These are phyloP conservation scores for Aegilops tauschii DNA, from an alignment of 176 grass and related monocot genomes.

Conservation along the genomic window DNA sequence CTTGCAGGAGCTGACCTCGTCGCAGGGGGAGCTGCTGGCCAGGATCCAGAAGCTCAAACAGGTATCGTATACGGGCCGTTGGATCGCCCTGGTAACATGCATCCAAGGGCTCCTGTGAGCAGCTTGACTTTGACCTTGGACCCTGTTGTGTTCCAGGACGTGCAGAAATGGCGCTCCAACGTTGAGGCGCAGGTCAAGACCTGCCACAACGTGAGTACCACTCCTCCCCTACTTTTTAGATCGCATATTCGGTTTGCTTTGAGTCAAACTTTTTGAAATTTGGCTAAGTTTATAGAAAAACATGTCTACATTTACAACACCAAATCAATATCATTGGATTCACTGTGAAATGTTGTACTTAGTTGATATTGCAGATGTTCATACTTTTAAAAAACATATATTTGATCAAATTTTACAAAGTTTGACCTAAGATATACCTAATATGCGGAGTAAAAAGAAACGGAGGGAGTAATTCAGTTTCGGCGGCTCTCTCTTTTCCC, in stretches of 20 bases:
- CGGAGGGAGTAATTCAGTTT: not conserved
- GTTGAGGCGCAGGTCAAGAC: constrained; percentile 26
- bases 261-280: too few species aligned
- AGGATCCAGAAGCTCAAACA: constrained; percentile 66
- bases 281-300: too few species aligned
- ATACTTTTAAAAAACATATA: too few species aligned
- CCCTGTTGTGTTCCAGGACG: not conserved
- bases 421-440: too few species aligned
- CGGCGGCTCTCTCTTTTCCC: not conserved
- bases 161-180: not conserved
- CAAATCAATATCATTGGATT: too few species aligned
- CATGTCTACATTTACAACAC: too few species aligned
- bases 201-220: constrained; percentile 32
- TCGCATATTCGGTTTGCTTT: too few species aligned
- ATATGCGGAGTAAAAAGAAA: too few species aligned
- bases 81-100: not conserved
- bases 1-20: constrained; percentile 71
- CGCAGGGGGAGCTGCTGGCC: constrained; percentile 56
- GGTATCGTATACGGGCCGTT: constrained; percentile 16
- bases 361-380: too few species aligned
- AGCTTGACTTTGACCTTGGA: not conserved
- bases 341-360: too few species aligned
- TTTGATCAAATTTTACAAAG: too few species aligned
- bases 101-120: not conserved
- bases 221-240: too few species aligned